Evolutionary conservation across 352 stramenopile species (phyloP), one percentile per base, ranked within the genome.

Genomic region (Thalassiosira livingstoniorum): DNA sequence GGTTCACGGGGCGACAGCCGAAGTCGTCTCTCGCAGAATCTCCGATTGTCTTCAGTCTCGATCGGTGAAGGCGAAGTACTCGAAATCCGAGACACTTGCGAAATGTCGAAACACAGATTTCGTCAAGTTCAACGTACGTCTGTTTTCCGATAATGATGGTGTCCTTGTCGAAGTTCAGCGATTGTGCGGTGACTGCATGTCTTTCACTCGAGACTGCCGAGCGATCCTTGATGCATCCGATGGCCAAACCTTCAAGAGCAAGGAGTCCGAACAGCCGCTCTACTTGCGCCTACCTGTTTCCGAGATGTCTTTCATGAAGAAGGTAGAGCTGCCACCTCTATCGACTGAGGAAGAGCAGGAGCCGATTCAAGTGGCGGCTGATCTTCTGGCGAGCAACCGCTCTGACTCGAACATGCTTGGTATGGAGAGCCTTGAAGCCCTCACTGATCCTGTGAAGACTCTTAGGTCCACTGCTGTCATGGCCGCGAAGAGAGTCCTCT

Each of bases 101-200:
- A 91, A 90, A 47, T 93, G 88, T 66, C 82, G 57, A 2, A 92
- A 87, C 43, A 80, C 35, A 21, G 82, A 91, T 61, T 90, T 82
- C 68, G 82, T 90, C 37, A 86, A 80, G 35, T 93, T 93, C 66
- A 80, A 81, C 29, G 82, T 93, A 57, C 63, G 84, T 29, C 75
- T 93, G 4, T 93, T 83, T 81, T 77, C 79, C 29, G 73, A 60
- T 23, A 62, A 58, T 18, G 83, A 83, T 54, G 71, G 68, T 23
- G 80, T 91, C 32, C 73, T 91, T 58, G 84, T 92, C 4, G 88
- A 93, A 73, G 61, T 93, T 4, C 88, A 93, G 60, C 73, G 84
- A 58, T 31, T 89, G 47, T 86, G 63, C 68, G 88, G 88, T 11
- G 75, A 87, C 21, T 55, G 67, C n/a, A 60, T 82, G 2, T 85